These are phyloP conservation scores for Kodamaea lidongshanica DNA, from an alignment of 805 yeast genomes.

Conservation along the genomic window DNA sequence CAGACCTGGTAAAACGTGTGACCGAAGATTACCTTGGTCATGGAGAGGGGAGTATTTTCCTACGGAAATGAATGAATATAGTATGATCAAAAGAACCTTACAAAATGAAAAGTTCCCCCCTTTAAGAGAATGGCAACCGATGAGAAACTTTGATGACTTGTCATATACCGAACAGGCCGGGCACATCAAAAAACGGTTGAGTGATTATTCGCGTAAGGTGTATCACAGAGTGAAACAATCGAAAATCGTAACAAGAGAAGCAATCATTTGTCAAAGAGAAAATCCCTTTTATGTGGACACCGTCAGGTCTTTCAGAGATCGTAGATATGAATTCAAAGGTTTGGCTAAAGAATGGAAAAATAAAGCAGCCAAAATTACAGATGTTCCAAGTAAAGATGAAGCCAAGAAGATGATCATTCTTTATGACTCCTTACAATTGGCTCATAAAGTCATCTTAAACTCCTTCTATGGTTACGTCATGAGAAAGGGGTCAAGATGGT, in stretches of 20 bases:
- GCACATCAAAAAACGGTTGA: constrained; percentile 66
- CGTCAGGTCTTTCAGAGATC: constrained; percentile 88
- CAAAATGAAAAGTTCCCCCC: constrained; percentile 74
- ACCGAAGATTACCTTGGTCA: constrained; percentile 86
- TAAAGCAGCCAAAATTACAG: constrained; percentile 55
- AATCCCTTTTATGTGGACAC: constrained; percentile 96
- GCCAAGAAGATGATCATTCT: constrained; percentile 90
- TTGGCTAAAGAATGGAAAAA: constrained; percentile 92
- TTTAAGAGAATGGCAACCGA: constrained; percentile 48
- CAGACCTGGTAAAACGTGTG: constrained; percentile 91
- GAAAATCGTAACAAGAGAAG: constrained; percentile 81
- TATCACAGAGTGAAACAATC: constrained; percentile 77
- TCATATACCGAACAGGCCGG: constrained; percentile 71
- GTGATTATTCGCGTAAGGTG: constrained; percentile 80
- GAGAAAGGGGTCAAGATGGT: constrained; percentile 99
- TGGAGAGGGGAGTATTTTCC: constrained; percentile 98
- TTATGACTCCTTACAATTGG: constrained; percentile 91
- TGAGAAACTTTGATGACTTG: constrained; percentile 67
- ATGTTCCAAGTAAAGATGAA: constrained; percentile 67
- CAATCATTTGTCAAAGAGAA: constrained; percentile 94
- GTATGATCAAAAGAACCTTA: constrained; percentile 79
- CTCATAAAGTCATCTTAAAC: constrained; percentile 93
- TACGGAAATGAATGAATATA: constrained; percentile 83
- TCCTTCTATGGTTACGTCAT: constrained; percentile 97
- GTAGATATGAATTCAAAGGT: constrained; percentile 93